Conservation (phyloP, 108 stramenopile species). For the Stephanodiscus triporus region DNA sequence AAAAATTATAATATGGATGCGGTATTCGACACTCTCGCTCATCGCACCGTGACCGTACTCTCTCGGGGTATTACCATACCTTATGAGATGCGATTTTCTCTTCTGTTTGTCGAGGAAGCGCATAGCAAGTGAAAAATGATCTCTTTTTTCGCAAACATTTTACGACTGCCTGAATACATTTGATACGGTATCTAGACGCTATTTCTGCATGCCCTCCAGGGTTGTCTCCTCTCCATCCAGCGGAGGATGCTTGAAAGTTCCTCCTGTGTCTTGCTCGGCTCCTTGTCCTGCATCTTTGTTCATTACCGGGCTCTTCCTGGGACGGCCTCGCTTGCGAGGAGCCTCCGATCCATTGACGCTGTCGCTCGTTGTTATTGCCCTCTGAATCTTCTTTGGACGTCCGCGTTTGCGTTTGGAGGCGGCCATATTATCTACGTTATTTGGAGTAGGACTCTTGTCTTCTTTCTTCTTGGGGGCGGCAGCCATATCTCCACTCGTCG, state of each 20-base stretch:
- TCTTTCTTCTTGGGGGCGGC: slow-evolving; percentile 6
- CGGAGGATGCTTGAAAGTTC: background rate
- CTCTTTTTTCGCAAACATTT: no score
- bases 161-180: no score
- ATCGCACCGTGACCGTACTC: no score
- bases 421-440: slow-evolving; percentile 1
- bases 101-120: no score
- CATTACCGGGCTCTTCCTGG: background rate
- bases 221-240: background rate
- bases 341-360: background rate
- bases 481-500: background rate
- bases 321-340: slow-evolving; percentile 16
- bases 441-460: background rate
- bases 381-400: slow-evolving; percentile 13
- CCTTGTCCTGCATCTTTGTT: background rate
- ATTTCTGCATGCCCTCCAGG: no score
- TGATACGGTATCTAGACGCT: no score
- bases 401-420: slow-evolving; percentile 25
- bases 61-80: no score
- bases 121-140: no score
- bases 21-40: no score
- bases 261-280: background rate
- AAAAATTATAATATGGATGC: no score
- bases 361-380: background rate
- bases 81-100: no score